Evolutionary conservation across 1,139 yeast genomes (phyloP).

Genomic region (Hemisphaericaspora subhashii): DNA sequence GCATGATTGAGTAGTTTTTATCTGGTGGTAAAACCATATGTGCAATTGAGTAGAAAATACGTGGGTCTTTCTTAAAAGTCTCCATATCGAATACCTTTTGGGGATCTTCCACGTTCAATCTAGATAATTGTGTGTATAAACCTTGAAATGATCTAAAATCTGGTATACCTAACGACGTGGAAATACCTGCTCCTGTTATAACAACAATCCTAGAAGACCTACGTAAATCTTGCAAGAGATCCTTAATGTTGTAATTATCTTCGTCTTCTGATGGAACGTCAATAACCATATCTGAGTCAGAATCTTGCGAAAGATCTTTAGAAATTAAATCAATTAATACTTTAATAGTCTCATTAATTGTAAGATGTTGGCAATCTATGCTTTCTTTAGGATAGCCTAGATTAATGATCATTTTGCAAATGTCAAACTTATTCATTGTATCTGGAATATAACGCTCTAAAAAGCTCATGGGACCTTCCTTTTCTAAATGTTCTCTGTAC

Average conservation of each 20-base stretch:
- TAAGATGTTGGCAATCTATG: constrained; percentile 11
- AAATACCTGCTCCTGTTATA: constrained; percentile 92
- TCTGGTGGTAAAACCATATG: constrained; percentile 82
- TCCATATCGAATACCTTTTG: constrained; percentile 86
- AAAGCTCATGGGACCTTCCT: constrained; percentile 56
- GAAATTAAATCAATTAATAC: constrained; percentile 19
- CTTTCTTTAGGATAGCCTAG: constrained; percentile 36
- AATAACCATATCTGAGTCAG: not conserved
- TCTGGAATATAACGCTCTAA: constrained; percentile 55
- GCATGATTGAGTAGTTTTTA: constrained; percentile 73
- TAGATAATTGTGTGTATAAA: constrained; percentile 66
- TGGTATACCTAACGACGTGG: constrained; percentile 87
- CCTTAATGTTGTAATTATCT: constrained; percentile 4
- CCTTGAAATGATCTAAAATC: constrained; percentile 91
- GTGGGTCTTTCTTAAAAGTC: constrained; percentile 73
- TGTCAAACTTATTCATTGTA: constrained; percentile 49
- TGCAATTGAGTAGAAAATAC: constrained; percentile 80
- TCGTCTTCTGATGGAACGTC: constrained; percentile 1
- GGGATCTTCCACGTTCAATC: constrained; percentile 78
- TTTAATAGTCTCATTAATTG: constrained; percentile 16
- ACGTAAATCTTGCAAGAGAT: constrained; percentile 9
- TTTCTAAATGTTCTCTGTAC: constrained; percentile 49
- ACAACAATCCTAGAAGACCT: constrained; percentile 54
- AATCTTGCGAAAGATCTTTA: constrained; percentile 9
- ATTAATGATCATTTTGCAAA: constrained; percentile 41